Evolutionary conservation across 2,329 filamentous ascomycete species (phyloP).

Genomic region (Lasiodiplodia citricola): DNA sequence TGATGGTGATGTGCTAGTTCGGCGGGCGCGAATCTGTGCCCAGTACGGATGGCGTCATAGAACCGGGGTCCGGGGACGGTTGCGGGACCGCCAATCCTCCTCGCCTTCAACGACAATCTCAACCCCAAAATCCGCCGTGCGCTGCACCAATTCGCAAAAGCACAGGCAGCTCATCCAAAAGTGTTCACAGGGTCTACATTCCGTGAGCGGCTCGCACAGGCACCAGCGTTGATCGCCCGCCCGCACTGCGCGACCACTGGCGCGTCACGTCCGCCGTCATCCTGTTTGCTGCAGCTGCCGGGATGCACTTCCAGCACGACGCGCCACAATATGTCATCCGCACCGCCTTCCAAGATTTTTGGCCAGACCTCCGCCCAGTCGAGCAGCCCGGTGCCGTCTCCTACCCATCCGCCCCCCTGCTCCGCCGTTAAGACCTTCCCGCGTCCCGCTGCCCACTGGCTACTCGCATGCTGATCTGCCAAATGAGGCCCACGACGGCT

Average conservation of each 20-base stretch:
- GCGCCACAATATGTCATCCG: conserved; percentile 25
- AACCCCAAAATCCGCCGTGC: neutral
- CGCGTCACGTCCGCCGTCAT: conserved; percentile 10
- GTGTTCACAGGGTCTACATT: conserved; percentile 12
- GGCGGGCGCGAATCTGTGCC: conserved; percentile 1
- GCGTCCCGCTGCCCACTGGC: neutral
- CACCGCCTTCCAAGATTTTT: conserved; percentile 23
- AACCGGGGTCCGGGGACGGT: conserved; percentile 11
- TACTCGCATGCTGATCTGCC: conserved; percentile 10
- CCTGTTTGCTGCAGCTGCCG: conserved; percentile 23
- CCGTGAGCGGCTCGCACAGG: conserved; percentile 2
- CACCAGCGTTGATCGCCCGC: neutral
- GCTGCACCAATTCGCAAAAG: conserved; percentile 2
- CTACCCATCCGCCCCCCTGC: conserved; percentile 1
- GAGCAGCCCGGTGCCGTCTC: conserved; percentile 10
- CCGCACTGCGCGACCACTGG: conserved; percentile 8
- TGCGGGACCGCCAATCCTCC: conserved; percentile 2
- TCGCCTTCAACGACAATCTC: neutral
- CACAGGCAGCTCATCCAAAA: neutral
- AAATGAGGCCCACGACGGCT: neutral
- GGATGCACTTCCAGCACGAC: conserved; percentile 18
- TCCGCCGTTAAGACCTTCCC: conserved; percentile 14
- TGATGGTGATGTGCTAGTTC: neutral
- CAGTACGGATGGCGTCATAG: conserved; percentile 12
- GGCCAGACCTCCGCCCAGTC: conserved; percentile 4